Evolutionary conservation across 2,329 filamentous ascomycete genomes (phyloP).

Genomic region (Neoarthrinium moseri): DNA sequence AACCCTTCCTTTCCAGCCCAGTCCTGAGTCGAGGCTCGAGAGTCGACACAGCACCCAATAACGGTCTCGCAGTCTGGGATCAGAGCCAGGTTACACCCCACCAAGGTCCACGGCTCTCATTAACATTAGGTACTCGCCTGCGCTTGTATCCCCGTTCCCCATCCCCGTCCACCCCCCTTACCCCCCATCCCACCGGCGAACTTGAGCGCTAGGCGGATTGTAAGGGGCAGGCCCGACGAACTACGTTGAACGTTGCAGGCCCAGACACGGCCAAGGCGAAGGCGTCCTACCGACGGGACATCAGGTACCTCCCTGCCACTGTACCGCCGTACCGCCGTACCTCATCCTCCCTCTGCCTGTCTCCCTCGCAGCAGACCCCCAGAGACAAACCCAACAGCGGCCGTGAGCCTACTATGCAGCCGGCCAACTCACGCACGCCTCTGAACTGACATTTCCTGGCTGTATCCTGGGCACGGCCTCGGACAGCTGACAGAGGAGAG

Average conservation of each 20-base stretch:
- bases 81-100: too few species aligned
- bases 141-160: neutral
- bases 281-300: neutral
- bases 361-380: neutral
- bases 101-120: neutral
- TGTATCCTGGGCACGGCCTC: too few species aligned
- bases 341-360: neutral
- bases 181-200: neutral
- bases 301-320: neutral
- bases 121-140: neutral
- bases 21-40: too few species aligned
- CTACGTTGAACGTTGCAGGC: neutral
- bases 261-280: neutral
- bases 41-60: too few species aligned
- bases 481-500: too few species aligned
- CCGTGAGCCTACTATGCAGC: neutral
- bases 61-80: too few species aligned
- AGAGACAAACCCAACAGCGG: neutral
- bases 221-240: constrained; percentile 5
- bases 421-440: neutral
- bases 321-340: neutral
- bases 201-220: constrained; percentile 1
- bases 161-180: neutral
- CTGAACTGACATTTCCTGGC: too few species aligned
- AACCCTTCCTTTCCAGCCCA: too few species aligned